Conservation (phyloP, 768 basidiomycete genomes). For the Basidioascus undulatus region DNA sequence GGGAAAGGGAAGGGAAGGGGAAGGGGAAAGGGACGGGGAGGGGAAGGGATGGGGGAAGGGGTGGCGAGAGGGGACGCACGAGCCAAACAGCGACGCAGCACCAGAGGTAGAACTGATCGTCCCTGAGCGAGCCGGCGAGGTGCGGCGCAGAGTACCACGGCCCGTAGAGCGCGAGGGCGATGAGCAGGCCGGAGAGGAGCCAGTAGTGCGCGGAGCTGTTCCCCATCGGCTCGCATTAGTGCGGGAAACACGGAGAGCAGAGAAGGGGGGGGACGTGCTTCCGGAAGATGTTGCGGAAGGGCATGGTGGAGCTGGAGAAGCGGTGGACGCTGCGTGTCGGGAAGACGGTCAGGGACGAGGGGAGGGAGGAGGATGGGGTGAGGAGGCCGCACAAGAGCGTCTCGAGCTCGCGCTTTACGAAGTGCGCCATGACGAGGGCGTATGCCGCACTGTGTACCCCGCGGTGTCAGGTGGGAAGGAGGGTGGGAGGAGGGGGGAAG, state of each 20-base stretch:
- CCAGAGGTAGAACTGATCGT: constrained; percentile 42
- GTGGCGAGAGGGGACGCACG: constrained; percentile 29
- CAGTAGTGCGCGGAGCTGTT: constrained; percentile 73
- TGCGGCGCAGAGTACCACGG: constrained; percentile 47
- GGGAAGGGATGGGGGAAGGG: neutral
- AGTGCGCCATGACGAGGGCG: constrained; percentile 58
- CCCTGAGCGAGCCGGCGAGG: constrained; percentile 36
- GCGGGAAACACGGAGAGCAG: neutral
- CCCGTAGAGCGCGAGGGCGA: constrained; percentile 60
- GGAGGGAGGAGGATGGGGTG: neutral
- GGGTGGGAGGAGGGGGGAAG: constrained; percentile 1
- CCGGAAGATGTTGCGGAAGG: constrained; percentile 55
- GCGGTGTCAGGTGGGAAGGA: constrained; percentile 15
- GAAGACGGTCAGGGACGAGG: neutral
- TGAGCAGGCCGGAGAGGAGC: constrained; percentile 47
- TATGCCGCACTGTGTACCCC: constrained; percentile 32
- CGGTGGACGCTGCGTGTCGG: constrained; percentile 44
- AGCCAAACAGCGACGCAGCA: constrained; percentile 42
- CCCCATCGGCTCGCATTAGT: neutral
- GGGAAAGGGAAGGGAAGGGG: neutral
- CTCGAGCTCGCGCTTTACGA: constrained; percentile 75
- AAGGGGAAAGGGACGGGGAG: neutral
- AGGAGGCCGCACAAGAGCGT: constrained; percentile 47
- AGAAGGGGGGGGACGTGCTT: constrained; percentile 32
- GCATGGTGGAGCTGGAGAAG: constrained; percentile 91